Evolutionary conservation across 1,284 basidiomycete genomes (phyloP), one percentile per base, ranked within the genome.

Genomic region (Waitea zeae): DNA sequence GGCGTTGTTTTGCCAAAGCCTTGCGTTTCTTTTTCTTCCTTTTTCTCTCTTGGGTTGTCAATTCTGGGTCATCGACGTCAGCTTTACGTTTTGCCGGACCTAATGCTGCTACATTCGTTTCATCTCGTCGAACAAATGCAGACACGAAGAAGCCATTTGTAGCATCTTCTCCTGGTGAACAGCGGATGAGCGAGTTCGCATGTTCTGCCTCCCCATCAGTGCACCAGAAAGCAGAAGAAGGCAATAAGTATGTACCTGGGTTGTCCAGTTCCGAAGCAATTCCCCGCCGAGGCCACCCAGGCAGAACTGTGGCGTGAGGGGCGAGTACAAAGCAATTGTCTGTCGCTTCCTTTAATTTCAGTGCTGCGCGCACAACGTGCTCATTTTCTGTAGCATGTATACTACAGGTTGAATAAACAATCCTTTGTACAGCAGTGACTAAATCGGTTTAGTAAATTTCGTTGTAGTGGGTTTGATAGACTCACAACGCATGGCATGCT

Each of bases 351-450:
- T 70, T 63, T 15, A 77, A 78, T 34, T 59, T 58, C 22, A 96
- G 62, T 1, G 79, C 78, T 36, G 67, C 61, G n/a, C 70, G 58
- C 2, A 87, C 77, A 20, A 88, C 83, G 13, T 64, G 60, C 45
- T 99, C 95, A 55, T 99, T 93, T 51, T 99, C 95, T 33, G 70
- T 68, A 5, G 79, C 69, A 52, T 98, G 81, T 31, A 96, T 64
- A 39, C 88, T 93, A 54, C 93, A 97, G 9, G 93, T 98, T 14
- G 90, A 97, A 56, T 98, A 98, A 12, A 92, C 89, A 39, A 97
- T 83, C 43, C 71, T 75, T 35, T 63, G 44, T 3, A 67, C 67
- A 2, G 54, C 48, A 0, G 67, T 67, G 46, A 87, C 83, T 61
- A 49, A 12, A 18, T 4, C 11, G 26, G 20, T 17, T 14, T 30